Evolutionary conservation across 768 basidiomycete species (phyloP), one percentile per base, ranked within the genome.

Genomic region (Lactifluus volemus): DNA sequence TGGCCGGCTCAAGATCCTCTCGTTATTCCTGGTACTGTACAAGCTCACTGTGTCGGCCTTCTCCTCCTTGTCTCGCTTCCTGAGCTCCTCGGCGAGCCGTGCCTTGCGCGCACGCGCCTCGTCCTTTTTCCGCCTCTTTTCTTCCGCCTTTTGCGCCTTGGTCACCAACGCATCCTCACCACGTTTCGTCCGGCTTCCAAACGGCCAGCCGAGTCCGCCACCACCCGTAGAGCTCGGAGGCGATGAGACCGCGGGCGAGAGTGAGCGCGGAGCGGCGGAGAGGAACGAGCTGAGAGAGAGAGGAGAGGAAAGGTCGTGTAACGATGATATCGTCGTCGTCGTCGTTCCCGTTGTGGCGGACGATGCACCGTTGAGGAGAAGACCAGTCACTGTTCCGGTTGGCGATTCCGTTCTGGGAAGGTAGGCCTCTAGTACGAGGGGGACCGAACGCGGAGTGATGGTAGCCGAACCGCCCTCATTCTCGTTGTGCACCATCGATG

Each of bases 21-120:
- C 63, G 57, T 19, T 34, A 10, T 52, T 48, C 53, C 42, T 53
- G 36, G 30, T 7, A 29, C 60, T 55, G 32, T 52, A 38, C 55
- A 30, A 0, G 21, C 59, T 61, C 15, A 30, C 47, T 2, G 6
- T 49, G 42, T 50, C 68, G 67, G 55, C 61, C 66, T n/a, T 42
- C 5, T 14, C 1, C 5, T 61, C 73, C 66, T 70, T 69, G 63
- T 67, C 68, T 15, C 69, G 72, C 53, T 73, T 72, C 68, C 76
- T 78, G 63, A 81, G 72, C 50, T 79, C 73, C 58, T 72, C 67
- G n/a, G 80, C 79, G 36, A 81, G 71, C 53, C 73, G 73, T 59
- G 78, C 76, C 36, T 70, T 71, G 64, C 70, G 74, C 56, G 73
- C 73, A 38, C 73, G 72, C 51, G 73, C 69, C 54, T 76, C 72